Conservation (phyloP, 1,139 yeast species). For the Kluyveromyces marxianus region DNA sequence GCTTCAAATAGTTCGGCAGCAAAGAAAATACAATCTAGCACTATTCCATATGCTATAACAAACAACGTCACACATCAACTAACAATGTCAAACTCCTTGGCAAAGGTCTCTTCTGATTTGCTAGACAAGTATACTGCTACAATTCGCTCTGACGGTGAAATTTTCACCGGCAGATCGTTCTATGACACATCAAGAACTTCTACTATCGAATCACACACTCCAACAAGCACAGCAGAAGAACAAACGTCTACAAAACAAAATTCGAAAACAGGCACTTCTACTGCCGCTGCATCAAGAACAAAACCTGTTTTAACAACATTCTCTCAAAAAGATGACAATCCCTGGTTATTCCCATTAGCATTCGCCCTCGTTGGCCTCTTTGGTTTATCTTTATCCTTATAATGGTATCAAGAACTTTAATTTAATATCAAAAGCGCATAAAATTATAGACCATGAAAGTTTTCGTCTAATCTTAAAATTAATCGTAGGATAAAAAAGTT, state of each 20-base stretch:
- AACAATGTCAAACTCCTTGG: constrained; percentile 26
- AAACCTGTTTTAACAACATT: background rate
- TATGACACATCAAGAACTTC: constrained; percentile 23
- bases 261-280: background rate
- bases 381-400: background rate
- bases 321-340: background rate
- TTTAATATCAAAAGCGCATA: background rate
- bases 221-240: background rate
- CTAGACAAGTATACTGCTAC: constrained; percentile 25
- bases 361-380: background rate
- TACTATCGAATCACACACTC: background rate
- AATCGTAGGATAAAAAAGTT: too few species aligned
- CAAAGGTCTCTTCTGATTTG: constrained; percentile 15
- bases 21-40: constrained; percentile 35
- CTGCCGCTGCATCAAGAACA: background rate
- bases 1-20: constrained; percentile 12
- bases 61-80: constrained; percentile 31
- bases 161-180: constrained; percentile 24
- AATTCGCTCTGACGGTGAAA: constrained; percentile 24
- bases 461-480: too few species aligned
- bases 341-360: constrained; percentile 1
- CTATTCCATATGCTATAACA: constrained; percentile 43
- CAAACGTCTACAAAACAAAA: background rate
- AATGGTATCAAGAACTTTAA: background rate
- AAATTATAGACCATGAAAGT: too few species aligned